Evolutionary conservation across 73 alveolate genomes (phyloP).

Genomic region (Paramecium octaurelia): DNA sequence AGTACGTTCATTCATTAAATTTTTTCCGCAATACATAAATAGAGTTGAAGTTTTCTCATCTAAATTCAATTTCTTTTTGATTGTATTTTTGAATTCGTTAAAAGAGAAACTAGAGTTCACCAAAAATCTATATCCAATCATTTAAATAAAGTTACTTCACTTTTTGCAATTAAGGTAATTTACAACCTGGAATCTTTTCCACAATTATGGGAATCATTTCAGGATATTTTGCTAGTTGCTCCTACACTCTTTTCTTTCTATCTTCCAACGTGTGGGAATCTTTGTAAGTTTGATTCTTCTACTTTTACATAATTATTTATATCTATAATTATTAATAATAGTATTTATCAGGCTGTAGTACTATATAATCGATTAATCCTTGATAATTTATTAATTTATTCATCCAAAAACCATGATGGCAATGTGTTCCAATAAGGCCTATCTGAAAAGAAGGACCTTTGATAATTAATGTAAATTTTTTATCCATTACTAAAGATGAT

Average conservation of each 20-base stretch:
- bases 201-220: not conserved
- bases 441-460: not conserved
- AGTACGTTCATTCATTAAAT: not conserved
- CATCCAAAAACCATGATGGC: not conserved
- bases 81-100: not conserved
- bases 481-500: not conserved
- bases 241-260: not conserved
- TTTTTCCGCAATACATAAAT: not conserved
- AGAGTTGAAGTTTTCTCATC: not conserved
- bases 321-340: not conserved
- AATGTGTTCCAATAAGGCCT: slow-evolving; percentile 36
- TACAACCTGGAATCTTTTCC: not conserved
- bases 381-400: not conserved
- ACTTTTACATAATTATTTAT: not conserved
- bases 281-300: not conserved
- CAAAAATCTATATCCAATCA: not conserved
- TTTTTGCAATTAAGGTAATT: not conserved
- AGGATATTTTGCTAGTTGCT: slow-evolving; percentile 5
- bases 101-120: not conserved
- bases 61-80: not conserved
- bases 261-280: slow-evolving; percentile 10
- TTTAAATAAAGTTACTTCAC: slow-evolving; percentile 14
- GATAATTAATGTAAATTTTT: not conserved
- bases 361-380: not conserved
- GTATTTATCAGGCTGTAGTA: not conserved